A percentile compares a stretch with the other conserved stretches of the same genome.
phyloP scores from a whole-genome alignment of 2,329 filamentous ascomycete species.

The Plenodomus biglobosus region DNA sequence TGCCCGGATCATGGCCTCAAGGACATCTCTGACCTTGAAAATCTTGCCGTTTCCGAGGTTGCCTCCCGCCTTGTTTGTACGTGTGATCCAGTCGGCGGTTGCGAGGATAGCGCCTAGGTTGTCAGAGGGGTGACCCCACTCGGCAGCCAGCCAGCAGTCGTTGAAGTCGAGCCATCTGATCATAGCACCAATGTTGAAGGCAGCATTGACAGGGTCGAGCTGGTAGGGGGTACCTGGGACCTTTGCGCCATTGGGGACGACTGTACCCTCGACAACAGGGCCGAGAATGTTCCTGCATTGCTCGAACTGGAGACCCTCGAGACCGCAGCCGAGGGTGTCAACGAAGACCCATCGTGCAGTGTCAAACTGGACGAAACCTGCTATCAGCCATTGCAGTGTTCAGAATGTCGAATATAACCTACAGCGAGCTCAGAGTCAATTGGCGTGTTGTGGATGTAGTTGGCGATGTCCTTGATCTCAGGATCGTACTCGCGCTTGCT shows the following conservation, averaged over 20 bases:
- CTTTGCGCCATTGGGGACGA: conserved; percentile 87
- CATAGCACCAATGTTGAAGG: conserved; percentile 99
- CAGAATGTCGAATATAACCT: conserved; percentile 46
- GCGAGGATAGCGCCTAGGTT: conserved; percentile 96
- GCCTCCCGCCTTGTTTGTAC: conserved; percentile 86
- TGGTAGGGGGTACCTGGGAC: conserved; percentile 92
- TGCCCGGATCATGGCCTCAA: conserved; percentile 98
- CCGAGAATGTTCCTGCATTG: conserved; percentile 95
- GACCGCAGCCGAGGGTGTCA: conserved; percentile 93
- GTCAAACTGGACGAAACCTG: conserved; percentile 66
- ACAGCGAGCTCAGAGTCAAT: conserved; percentile 92
- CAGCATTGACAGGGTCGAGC: conserved; percentile 91
- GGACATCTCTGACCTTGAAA: conserved; percentile 83
- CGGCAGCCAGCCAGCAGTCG: conserved; percentile 98
- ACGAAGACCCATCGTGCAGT: conserved; percentile 96
- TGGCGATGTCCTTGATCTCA: conserved; percentile 93
- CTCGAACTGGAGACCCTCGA: conserved; percentile 93
- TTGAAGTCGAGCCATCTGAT: conserved; percentile 99
- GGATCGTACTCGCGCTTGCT: conserved; percentile 69
- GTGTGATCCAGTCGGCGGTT: conserved; percentile 95
- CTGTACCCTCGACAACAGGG: conserved; percentile 84
- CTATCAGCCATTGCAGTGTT: conserved; percentile 15
- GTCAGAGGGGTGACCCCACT: conserved; percentile 98
- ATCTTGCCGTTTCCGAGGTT: conserved; percentile 71
- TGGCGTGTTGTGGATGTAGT: conserved; percentile 89